A percentile compares a stretch with the other conserved stretches of the same genome.
These are phyloP conservation scores for Claviceps capensis DNA, from an alignment of 2,329 filamentous ascomycete genomes.

Conservation along the genomic window DNA sequence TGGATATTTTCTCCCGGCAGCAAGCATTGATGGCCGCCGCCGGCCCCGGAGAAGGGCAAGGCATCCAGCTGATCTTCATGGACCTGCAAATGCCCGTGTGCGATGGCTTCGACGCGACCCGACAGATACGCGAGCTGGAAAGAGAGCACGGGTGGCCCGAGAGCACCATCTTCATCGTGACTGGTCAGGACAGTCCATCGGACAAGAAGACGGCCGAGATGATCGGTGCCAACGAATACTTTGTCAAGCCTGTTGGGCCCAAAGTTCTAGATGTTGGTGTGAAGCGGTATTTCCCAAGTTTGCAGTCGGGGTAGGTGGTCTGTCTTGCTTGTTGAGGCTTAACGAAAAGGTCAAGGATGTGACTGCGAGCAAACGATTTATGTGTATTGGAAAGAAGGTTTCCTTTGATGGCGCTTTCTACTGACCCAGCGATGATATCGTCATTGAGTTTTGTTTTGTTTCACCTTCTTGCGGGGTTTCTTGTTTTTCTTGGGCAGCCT, in stretches of 20 bases:
- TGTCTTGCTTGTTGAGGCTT: not conserved
- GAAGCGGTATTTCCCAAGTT: not conserved
- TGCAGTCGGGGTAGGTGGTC: not conserved
- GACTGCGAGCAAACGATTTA: too few species aligned
- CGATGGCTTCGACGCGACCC: conserved; percentile 15
- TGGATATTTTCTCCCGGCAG: conserved; percentile 17
- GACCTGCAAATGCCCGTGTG: conserved; percentile 18
- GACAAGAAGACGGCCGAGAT: not conserved
- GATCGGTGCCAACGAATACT: not conserved
- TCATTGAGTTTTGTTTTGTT: too few species aligned
- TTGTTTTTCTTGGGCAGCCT: too few species aligned
- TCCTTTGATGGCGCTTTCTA: too few species aligned
- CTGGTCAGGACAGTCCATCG: conserved; percentile 13
- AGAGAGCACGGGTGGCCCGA: conserved; percentile 5
- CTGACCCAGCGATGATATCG: too few species aligned
- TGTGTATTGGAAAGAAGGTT: too few species aligned
- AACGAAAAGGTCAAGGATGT: too few species aligned
- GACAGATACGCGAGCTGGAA: conserved; percentile 13
- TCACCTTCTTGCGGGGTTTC: too few species aligned
- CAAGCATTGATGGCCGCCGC: conserved; percentile 4
- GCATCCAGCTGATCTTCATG: conserved; percentile 15
- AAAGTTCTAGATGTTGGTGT: not conserved
- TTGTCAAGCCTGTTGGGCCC: not conserved
- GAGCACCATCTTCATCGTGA: conserved; percentile 14
- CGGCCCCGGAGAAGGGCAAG: conserved; percentile 2